phyloP scores from a whole-genome alignment of 2,329 filamentous ascomycete species.

The Cladophialophora psammophila region DNA sequence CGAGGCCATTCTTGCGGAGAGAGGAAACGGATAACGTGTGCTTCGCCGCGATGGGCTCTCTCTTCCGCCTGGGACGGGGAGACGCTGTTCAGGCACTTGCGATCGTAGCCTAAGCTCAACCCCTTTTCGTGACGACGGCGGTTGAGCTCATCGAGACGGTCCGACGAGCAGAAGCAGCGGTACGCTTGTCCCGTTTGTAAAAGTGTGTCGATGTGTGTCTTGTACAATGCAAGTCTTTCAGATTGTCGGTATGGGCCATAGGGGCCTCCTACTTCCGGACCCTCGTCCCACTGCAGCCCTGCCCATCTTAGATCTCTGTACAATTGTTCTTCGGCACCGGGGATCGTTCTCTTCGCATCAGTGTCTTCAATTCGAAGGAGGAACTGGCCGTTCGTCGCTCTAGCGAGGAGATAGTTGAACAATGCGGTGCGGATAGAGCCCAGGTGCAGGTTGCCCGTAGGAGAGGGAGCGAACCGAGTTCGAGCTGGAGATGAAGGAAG shows the following conservation, averaged over 20 bases:
- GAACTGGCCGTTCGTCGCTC: slow-evolving; percentile 86
- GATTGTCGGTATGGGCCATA: slow-evolving; percentile 92
- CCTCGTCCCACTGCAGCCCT: slow-evolving; percentile 92
- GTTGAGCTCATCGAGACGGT: slow-evolving; percentile 73
- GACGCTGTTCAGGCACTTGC: slow-evolving; percentile 73
- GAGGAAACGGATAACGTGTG: slow-evolving; percentile 79
- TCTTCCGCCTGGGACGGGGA: slow-evolving; percentile 71
- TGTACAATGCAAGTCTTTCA: slow-evolving; percentile 76
- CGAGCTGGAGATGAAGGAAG: slow-evolving; percentile 68
- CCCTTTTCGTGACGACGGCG: slow-evolving; percentile 67
- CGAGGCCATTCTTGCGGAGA: slow-evolving; percentile 67
- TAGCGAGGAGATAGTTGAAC: slow-evolving; percentile 94
- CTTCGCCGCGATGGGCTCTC: slow-evolving; percentile 71
- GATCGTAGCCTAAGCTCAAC: slow-evolving; percentile 68
- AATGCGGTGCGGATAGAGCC: slow-evolving; percentile 90
- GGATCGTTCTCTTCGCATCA: slow-evolving; percentile 78
- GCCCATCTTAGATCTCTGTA: slow-evolving; percentile 87
- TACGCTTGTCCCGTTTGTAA: slow-evolving; percentile 79
- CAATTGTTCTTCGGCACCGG: slow-evolving; percentile 78
- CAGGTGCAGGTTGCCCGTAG: slow-evolving; percentile 90
- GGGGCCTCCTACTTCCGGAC: slow-evolving; percentile 79
- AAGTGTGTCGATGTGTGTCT: slow-evolving; percentile 72
- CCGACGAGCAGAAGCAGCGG: slow-evolving; percentile 85
- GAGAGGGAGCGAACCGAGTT: slow-evolving; percentile 93
- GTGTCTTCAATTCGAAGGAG: slow-evolving; percentile 93